Evolutionary conservation across 352 stramenopile species (phyloP).

Genomic region (Thraustotheca clavata): DNA sequence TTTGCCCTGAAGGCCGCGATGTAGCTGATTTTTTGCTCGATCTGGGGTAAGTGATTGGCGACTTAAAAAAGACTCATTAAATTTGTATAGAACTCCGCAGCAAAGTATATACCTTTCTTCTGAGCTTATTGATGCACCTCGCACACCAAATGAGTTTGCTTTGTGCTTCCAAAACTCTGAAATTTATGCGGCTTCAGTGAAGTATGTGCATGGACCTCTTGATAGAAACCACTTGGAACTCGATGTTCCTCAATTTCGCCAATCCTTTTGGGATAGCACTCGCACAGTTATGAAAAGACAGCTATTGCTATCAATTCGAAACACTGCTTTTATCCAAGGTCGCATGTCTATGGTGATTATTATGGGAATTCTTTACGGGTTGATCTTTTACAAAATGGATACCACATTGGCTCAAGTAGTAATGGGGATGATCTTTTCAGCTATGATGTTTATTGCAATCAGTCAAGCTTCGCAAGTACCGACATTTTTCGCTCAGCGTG

Average conservation of each 20-base stretch:
- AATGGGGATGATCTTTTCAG: constrained; percentile 82
- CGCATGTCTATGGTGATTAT: constrained; percentile 48
- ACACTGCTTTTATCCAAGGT: constrained; percentile 38
- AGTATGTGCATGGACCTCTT: constrained; percentile 25
- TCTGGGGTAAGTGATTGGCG: constrained; percentile 25
- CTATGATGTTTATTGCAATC: constrained; percentile 80
- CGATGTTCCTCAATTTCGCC: constrained; percentile 22
- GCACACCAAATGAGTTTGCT: constrained; percentile 33
- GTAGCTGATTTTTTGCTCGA: constrained; percentile 49
- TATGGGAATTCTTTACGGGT: constrained; percentile 57
- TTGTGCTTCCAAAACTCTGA: constrained; percentile 38
- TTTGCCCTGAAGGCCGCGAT: constrained; percentile 36
- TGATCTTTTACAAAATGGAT: constrained; percentile 54
- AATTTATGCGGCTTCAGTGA: constrained; percentile 38
- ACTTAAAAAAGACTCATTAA: not conserved
- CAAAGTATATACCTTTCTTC: constrained; percentile 31
- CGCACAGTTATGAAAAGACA: constrained; percentile 39
- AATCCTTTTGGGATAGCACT: constrained; percentile 15
- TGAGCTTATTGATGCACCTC: not conserved
- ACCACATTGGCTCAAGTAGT: constrained; percentile 47
- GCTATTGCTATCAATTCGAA: constrained; percentile 50
- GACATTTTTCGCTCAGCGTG: constrained; percentile 63
- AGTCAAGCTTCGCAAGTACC: constrained; percentile 70
- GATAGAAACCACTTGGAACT: constrained; percentile 23
- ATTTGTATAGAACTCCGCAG: constrained; percentile 25